Conservation (phyloP, 257 asterid genomes). For the Capsicum chinense region DNA sequence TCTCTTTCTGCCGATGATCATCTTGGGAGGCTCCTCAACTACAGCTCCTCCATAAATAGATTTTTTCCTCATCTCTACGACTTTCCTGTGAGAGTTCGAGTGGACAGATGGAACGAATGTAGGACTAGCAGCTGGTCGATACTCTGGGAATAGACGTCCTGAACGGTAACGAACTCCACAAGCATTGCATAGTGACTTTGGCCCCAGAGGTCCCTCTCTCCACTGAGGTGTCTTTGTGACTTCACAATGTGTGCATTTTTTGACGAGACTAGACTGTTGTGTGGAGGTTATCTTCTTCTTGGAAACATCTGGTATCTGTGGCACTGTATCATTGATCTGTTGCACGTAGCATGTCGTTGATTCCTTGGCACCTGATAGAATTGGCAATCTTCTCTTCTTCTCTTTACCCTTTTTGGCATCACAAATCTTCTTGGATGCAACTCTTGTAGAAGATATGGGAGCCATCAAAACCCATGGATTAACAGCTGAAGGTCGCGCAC, state of each 20-base stretch:
- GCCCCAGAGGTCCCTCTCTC: constrained; percentile 93
- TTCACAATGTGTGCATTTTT: constrained; percentile 78
- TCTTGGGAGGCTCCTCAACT: constrained; percentile 34
- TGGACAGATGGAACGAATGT: constrained; percentile 77
- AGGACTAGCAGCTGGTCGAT: constrained; percentile 89
- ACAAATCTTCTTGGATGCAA: constrained; percentile 40
- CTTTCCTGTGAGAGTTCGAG: constrained; percentile 74
- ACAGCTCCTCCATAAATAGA: constrained; percentile 19
- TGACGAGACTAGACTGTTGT: constrained; percentile 32
- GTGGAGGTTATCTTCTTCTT: constrained; percentile 32
- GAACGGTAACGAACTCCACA: constrained; percentile 90
- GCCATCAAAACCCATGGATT: constrained; percentile 61
- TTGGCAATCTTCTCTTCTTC: constrained; percentile 42
- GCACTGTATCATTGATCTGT: background rate
- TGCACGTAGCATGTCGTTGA: background rate
- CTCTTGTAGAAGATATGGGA: constrained; percentile 37
- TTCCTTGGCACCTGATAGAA: constrained; percentile 16
- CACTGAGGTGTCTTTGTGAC: constrained; percentile 86
- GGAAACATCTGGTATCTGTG: constrained; percentile 23
- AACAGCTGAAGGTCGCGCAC: constrained; percentile 55
- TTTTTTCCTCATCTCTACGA: constrained; percentile 59
- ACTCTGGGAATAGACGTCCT: constrained; percentile 78
- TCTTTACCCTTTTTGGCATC: constrained; percentile 43
- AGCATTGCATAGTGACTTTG: constrained; percentile 86
- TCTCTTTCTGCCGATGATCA: constrained; percentile 32